Base-by-base conservation (phyloP, 208 protist genomes). In the Crithidia brevicula region DNA sequence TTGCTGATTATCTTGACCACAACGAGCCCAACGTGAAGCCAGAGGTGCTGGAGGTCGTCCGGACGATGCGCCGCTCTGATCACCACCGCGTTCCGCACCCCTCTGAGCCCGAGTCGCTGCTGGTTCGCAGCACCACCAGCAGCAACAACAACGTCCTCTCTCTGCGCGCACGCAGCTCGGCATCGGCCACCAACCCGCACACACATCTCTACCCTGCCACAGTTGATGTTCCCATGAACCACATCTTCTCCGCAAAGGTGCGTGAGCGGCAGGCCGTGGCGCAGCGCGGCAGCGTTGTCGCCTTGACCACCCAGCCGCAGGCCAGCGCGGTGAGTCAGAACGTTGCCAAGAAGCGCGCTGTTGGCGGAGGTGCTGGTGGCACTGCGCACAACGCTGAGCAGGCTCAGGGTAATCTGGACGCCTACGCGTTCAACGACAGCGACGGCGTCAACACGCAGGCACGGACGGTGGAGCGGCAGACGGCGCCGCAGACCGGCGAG, bases 1-100 rank as follows among this genome's bases (percentile, higher is more conserved):
- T 96, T 36, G 82, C 89, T n/a, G 92, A 94, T 69, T 96, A 96
- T 77, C 82, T 96, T 34, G 86, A 96, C 63, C 92, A 96, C 67
- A 91, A 95, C 74, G 81, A 82, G 30, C 92, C 89, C 2, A 82
- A 72, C 50, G 71, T 96, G 28, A 80, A 83, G 25, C 76, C 81
- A n/a, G 80, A 83, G 27, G 88, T 94, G 33, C 73, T 94, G 23
- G 77, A 88, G 63, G 67, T 83, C 59, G 82, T 96, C n/a, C 77
- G 79, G 11, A 47, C 45, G 27, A 73, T 91, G 38, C 77, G 89
- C 31, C 69, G 72, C 25, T 49, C 75, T 27, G 82, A 92, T n/a
- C 62, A 85, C 63, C 64, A 66, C 54, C 74, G 72, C 46, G 27
- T 79, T 20, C 58, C 52, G 18, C 75, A 77, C 61, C 64, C 67